These are phyloP conservation scores for Penicillium cinerascens DNA, from an alignment of 495 filamentous ascomycete species.

Conservation along the genomic window DNA sequence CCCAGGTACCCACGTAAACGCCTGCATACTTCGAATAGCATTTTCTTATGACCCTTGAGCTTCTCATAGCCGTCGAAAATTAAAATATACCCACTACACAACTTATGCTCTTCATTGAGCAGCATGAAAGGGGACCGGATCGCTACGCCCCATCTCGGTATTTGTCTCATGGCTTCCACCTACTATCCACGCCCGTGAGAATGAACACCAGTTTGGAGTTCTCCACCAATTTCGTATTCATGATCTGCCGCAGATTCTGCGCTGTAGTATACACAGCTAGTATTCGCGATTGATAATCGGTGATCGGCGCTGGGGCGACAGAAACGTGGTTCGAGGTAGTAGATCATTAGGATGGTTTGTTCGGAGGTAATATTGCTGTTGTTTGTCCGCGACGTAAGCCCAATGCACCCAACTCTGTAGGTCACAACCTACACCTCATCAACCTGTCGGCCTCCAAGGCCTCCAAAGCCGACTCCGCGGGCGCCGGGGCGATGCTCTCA, in stretches of 20 bases:
- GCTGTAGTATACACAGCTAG: slow-evolving; percentile 80
- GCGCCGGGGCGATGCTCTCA: slow-evolving; percentile 15
- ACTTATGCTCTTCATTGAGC: slow-evolving; percentile 55
- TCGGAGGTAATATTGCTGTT: slow-evolving; percentile 89
- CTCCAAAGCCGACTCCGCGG: slow-evolving; percentile 27
- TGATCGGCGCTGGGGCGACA: slow-evolving; percentile 77
- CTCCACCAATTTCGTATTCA: slow-evolving; percentile 49
- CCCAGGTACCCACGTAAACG: slow-evolving; percentile 52
- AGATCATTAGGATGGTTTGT: slow-evolving; percentile 80
- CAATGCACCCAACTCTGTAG: not conserved
- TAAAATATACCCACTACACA: slow-evolving; percentile 64
- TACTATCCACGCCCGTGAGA: slow-evolving; percentile 83
- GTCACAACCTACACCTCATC: not conserved
- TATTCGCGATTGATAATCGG: slow-evolving; percentile 88
- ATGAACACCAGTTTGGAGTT: slow-evolving; percentile 77
- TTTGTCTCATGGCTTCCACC: slow-evolving; percentile 39
- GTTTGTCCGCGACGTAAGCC: slow-evolving; percentile 60
- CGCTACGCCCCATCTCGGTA: slow-evolving; percentile 52
- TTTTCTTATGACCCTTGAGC: slow-evolving; percentile 72
- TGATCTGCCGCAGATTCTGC: slow-evolving; percentile 64
- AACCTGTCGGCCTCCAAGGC: too few relatives aligned
- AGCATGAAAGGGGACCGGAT: slow-evolving; percentile 89
- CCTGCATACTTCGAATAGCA: slow-evolving; percentile 57
- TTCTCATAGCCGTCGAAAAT: slow-evolving; percentile 87
- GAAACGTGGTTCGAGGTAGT: slow-evolving; percentile 73